Evolutionary conservation across 1,139 yeast species (phyloP), one percentile per base, ranked within the genome.

Genomic region (Hanseniaspora uvarum): DNA sequence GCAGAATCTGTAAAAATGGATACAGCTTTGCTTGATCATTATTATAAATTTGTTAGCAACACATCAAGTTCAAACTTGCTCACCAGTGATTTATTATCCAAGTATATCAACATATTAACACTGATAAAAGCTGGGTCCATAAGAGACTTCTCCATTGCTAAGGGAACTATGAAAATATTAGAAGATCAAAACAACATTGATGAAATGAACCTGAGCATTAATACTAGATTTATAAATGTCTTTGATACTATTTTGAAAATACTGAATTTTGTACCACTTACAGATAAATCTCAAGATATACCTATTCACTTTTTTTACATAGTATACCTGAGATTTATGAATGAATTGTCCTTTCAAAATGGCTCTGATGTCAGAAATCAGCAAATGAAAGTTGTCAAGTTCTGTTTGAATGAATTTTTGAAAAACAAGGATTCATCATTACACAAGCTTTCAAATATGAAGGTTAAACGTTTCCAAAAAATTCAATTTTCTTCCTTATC

Each of bases 221-320:
- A 50, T 11, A 37, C 10, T 12, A 50, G 53, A 37, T 50, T 43
- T 28, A 31, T 31, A 24, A n/a, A 46, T n/a, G 39, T 50, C 4
- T 50, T 50, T 23, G 34, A 37, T 10, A 33, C 18, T 12, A 14
- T 50, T 21, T 16, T 50, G 23, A 44, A 30, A 11, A 43, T 40
- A 12, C 14, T 50, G 33, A 39, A 50, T n/a, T 37, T 37, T 36
- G 48, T 44, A 2, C 53, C 53, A 30, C 19, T 43, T 11, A 43
- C 46, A 30, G 16, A 12, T 7, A 11, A 30, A 16, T 36, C 44
- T 4, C 46, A 44, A 12, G 53, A 50, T 19, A 50, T 50, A 28
- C 46, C 53, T 23, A 12, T 50, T 14, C 46, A 50, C 19, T 50
- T 50, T 14, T 50, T 50, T 12, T 50, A 50, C 45, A 50, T 43